A percentile compares a stretch with the other conserved stretches of the same genome.
Conservation (phyloP, 164 flowering plant genomes). For the Berberis vulgaris region DNA sequence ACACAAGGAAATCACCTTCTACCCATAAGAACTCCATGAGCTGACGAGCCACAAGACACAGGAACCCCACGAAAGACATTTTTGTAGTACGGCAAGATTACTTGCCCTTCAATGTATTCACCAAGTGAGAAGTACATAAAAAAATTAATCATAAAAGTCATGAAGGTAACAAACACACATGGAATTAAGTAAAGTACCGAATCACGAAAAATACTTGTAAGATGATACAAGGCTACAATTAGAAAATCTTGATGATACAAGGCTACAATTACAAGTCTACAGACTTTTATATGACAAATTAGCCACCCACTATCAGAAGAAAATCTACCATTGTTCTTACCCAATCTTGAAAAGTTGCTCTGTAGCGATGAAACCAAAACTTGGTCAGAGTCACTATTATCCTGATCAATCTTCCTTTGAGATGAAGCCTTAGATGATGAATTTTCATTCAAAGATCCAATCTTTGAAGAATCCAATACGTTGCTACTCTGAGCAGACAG, state of each 20-base stretch:
- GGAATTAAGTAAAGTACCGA: not conserved
- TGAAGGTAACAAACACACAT: not conserved
- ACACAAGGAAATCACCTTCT: constrained; percentile 37
- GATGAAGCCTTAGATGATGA: constrained; percentile 10
- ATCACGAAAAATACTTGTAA: not conserved
- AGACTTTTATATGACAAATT: too few species aligned
- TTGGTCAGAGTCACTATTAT: constrained; percentile 11
- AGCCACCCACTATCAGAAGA: not conserved
- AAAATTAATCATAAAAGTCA: not conserved
- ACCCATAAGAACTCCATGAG: constrained; percentile 65
- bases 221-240: not conserved
- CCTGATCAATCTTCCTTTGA: constrained; percentile 8
- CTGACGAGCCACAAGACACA: constrained; percentile 31
- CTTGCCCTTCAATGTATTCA: constrained; percentile 48
- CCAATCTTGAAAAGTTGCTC: constrained; percentile 50
- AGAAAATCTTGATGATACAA: too few species aligned
- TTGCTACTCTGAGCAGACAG: constrained; percentile 17
- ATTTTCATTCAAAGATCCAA: constrained; percentile 5
- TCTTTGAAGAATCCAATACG: constrained; percentile 11
- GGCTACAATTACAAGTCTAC: too few species aligned
- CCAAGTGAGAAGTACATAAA: not conserved
- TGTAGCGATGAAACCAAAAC: constrained; percentile 43
- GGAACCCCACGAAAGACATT: constrained; percentile 40
- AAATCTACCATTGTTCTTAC: constrained; percentile 23
- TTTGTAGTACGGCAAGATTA: constrained; percentile 54